Evolutionary conservation across 2,329 filamentous ascomycete genomes (phyloP), one percentile per base, ranked within the genome.

Genomic region (Saccharata proteae): DNA sequence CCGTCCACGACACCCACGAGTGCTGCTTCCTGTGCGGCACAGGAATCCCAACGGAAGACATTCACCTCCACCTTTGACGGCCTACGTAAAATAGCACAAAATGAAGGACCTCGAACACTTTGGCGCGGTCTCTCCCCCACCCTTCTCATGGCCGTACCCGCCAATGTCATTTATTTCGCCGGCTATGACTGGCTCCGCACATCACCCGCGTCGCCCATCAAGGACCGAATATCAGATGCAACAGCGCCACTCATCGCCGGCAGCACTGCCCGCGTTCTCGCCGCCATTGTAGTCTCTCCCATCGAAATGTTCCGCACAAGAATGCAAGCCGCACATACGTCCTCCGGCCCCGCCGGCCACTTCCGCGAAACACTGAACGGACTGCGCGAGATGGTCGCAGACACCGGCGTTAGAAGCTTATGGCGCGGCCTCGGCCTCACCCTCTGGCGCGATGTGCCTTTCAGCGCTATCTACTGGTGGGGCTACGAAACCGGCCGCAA

Each of bases 151-250:
- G 77, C 85, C 0, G 71, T 98, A 5, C 90, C 90, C 0, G 84
- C 77, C 16, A 98, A 98, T 52, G 90, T 98, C 43, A 96, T 98
- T 42, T 98, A 98, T 59, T 94, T 96, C 48, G 92, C 90, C 9
- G 90, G 90, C 22, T 98, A 98, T 57, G 90, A 98, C 50, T 94
- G 85, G 80, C 55, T 98, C 36, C 77, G 90, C 20, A 80, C 70
- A 41, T 80, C 82, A 45, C 62, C 65, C 1, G 61, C 60, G 24
- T 93, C 82, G 43, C 86, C 85, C 0, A 70, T 96, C 39, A 69
- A 67, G 20, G 65, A 63, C 24, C 49, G 44, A 1, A 35, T 54
- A 9, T 38, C 50, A 10, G 81, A 88, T 42, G 68, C 72, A 6
- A 84, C 82, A 43, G 75, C 81, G 5, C 85, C 90, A 0, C 66